phyloP scores from a whole-genome alignment of 2,329 filamentous ascomycete genomes.

The Cytospora paraplurivora region DNA sequence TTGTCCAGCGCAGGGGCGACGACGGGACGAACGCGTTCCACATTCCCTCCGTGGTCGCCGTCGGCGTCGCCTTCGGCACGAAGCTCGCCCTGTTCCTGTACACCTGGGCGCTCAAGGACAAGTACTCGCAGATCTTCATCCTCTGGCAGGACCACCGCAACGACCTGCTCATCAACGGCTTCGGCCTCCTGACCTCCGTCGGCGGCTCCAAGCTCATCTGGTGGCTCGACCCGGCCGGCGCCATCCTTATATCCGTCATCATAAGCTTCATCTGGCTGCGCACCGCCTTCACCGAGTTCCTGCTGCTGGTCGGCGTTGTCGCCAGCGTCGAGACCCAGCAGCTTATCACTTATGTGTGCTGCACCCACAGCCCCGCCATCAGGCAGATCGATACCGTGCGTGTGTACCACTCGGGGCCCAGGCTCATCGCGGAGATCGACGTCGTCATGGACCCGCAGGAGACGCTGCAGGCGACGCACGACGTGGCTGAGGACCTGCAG shows the following conservation, averaged over 20 bases:
- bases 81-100: conserved; percentile 86
- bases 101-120: conserved; percentile 87
- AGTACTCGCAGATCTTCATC: conserved; percentile 89
- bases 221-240: conserved; percentile 95
- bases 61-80: conserved; percentile 79
- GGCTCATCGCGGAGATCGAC: conserved; percentile 93
- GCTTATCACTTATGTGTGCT: conserved; percentile 92
- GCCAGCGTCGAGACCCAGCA: conserved; percentile 85
- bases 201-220: conserved; percentile 84
- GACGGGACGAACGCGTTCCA: conserved; percentile 67
- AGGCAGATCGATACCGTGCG: conserved; percentile 91
- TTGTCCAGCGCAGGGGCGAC: conserved; percentile 54
- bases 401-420: conserved; percentile 85
- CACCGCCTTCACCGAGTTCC: conserved; percentile 86
- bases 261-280: conserved; percentile 81
- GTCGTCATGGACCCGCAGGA: conserved; percentile 84
- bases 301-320: conserved; percentile 86
- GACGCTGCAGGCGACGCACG: conserved; percentile 78
- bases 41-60: conserved; percentile 81
- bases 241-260: conserved; percentile 77
- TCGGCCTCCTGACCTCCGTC: conserved; percentile 89
- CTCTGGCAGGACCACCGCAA: conserved; percentile 98
- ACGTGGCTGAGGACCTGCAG: conserved; percentile 91
- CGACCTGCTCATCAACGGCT: conserved; percentile 94
- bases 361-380: conserved; percentile 85